Evolutionary conservation across 768 basidiomycete genomes (phyloP).

Genomic region (Amanita subjunquillea): DNA sequence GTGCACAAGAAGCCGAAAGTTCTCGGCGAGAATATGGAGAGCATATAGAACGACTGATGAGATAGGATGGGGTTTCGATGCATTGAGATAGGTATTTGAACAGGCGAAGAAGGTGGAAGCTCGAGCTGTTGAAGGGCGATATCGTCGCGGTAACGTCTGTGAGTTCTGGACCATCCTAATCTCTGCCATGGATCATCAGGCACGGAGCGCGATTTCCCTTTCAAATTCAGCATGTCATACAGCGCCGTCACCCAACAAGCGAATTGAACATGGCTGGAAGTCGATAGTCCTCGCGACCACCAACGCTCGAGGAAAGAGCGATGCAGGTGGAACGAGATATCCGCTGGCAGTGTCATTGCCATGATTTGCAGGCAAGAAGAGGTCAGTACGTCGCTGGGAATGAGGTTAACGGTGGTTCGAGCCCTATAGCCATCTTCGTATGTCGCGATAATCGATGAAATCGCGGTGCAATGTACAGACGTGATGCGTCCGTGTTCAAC

Average conservation of each 20-base stretch:
- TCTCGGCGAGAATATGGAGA: constrained; percentile 72
- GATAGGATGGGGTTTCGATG: constrained; percentile 27
- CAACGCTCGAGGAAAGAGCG: constrained; percentile 45
- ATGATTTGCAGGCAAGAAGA: constrained; percentile 51
- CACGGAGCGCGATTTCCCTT: constrained; percentile 11
- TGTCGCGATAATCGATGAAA: constrained; percentile 42
- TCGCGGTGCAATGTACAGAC: constrained; percentile 35
- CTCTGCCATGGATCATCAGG: constrained; percentile 33
- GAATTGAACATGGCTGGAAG: constrained; percentile 41
- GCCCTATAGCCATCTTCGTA: constrained; percentile 39
- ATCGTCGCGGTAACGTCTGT: constrained; percentile 47
- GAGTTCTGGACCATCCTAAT: constrained; percentile 33
- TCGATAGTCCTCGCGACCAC: constrained; percentile 34
- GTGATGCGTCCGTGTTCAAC: constrained; percentile 26
- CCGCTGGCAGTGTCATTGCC: constrained; percentile 46
- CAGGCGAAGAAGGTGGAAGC: constrained; percentile 16
- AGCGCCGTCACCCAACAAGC: constrained; percentile 45
- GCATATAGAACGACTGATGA: constrained; percentile 58
- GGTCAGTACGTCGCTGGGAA: constrained; percentile 46
- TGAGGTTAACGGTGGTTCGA: constrained; percentile 42
- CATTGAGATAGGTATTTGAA: constrained; percentile 13
- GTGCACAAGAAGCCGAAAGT: constrained; percentile 47
- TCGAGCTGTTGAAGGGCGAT: constrained; percentile 38
- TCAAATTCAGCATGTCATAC: constrained; percentile 32
- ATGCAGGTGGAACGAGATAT: constrained; percentile 48